Evolutionary conservation across 805 yeast genomes (phyloP).

Genomic region (Schwanniomyces occidentalis): DNA sequence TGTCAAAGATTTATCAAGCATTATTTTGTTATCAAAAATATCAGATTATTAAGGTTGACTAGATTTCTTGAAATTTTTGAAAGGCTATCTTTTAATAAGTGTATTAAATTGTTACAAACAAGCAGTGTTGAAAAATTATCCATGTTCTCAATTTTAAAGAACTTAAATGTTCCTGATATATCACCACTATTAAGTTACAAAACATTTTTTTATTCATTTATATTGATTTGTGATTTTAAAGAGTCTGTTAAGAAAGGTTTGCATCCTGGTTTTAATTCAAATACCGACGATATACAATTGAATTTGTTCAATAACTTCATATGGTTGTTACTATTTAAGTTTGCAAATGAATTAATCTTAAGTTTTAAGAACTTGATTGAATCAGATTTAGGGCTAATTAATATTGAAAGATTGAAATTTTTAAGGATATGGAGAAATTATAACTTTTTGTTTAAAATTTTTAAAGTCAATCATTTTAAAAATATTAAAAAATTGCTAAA

Average conservation of each 20-base stretch:
- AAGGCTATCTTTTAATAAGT: conserved; percentile 1
- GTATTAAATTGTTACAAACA: conserved; percentile 3
- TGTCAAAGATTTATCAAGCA: conserved; percentile 3
- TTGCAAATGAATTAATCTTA: conserved; percentile 11
- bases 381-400: conserved; percentile 7
- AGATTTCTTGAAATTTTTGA: neutral
- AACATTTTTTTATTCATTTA: conserved; percentile 21
- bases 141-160: conserved; percentile 3
- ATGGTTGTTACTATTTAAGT: conserved; percentile 19
- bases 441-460: conserved; percentile 18
- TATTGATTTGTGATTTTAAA: conserved; percentile 19
- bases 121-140: neutral
- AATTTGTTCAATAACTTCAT: conserved; percentile 17
- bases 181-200: conserved; percentile 6
- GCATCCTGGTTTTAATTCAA: conserved; percentile 26
- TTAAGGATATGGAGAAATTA: conserved; percentile 14
- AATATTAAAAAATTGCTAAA: conserved; percentile 14
- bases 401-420: conserved; percentile 10
- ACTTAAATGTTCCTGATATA: conserved; percentile 8
- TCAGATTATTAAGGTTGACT: conserved; percentile 2
- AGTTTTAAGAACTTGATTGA: conserved; percentile 12
- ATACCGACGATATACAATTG: conserved; percentile 7
- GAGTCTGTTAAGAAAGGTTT: conserved; percentile 10
- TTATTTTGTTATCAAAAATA: neutral
- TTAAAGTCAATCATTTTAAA: conserved; percentile 17